Conservation (phyloP, 257 asterid genomes). For the Lycium barbarum region DNA sequence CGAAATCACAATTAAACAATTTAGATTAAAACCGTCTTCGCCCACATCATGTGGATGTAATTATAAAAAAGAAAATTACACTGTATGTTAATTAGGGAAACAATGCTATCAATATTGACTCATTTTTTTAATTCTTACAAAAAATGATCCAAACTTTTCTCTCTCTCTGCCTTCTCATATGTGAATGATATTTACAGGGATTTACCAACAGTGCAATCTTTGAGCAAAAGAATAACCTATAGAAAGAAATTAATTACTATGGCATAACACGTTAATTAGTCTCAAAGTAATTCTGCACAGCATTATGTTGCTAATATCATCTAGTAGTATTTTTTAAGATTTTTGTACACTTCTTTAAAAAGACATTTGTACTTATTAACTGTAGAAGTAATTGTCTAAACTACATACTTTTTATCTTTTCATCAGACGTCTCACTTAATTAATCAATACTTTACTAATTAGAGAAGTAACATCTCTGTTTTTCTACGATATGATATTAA, state of each 20-base stretch:
- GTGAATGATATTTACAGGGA: background rate
- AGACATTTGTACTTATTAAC: too few species aligned
- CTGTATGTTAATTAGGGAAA: too few species aligned
- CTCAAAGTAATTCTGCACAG: background rate
- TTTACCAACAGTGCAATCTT: background rate
- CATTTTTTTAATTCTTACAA: too few species aligned
- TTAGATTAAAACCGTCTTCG: background rate
- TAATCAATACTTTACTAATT: background rate
- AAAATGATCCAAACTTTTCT: too few species aligned
- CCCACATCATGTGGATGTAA: background rate
- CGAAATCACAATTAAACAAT: slow-evolving; percentile 7
- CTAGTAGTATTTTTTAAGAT: too few species aligned
- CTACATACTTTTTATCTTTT: too few species aligned
- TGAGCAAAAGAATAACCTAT: background rate
- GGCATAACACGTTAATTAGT: background rate
- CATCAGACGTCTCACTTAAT: background rate
- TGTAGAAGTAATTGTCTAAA: too few species aligned
- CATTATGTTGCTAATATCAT: background rate
- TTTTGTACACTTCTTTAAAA: too few species aligned
- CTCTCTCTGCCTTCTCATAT: too few species aligned
- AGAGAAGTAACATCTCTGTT: background rate
- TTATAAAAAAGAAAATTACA: background rate
- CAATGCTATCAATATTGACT: too few species aligned
- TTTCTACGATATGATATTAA: too few species aligned
- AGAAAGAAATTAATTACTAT: background rate